phyloP scores from a whole-genome alignment of 2,329 filamentous ascomycete genomes.

The Clonostachys rhizophaga region DNA sequence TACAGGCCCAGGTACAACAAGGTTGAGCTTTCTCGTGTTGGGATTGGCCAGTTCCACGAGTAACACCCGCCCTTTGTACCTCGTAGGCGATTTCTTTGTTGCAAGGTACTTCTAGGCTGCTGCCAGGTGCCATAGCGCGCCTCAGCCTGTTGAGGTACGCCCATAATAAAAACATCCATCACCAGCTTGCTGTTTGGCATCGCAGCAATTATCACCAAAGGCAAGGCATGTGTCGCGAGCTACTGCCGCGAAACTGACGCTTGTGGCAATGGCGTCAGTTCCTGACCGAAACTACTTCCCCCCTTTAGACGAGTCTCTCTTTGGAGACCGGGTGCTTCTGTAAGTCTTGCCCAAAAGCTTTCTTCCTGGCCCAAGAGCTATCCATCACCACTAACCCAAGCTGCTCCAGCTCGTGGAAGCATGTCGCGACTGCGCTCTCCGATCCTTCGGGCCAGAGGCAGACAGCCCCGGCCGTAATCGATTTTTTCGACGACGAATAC shows the following conservation, averaged over 20 bases:
- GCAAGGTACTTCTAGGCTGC: too few species aligned
- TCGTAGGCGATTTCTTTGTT: too few species aligned
- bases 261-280: slow-evolving; percentile 64
- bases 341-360: slow-evolving; percentile 39
- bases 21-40: too few species aligned
- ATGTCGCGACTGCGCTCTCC: slow-evolving; percentile 48
- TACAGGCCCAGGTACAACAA: not conserved
- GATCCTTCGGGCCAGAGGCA: slow-evolving; percentile 54
- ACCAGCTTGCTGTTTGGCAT: slow-evolving; percentile 11
- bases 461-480: slow-evolving; percentile 48
- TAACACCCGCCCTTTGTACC: too few species aligned
- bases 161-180: slow-evolving; percentile 9
- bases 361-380: not conserved
- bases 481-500: slow-evolving; percentile 68
- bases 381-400: slow-evolving; percentile 11
- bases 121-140: not conserved
- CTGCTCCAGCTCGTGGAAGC: slow-evolving; percentile 54
- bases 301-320: slow-evolving; percentile 79
- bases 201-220: not conserved
- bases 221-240: slow-evolving; percentile 30
- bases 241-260: slow-evolving; percentile 38
- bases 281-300: slow-evolving; percentile 74
- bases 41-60: too few species aligned
- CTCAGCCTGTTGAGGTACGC: not conserved
- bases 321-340: slow-evolving; percentile 75